phyloP scores from a whole-genome alignment of 257 asterid genomes.

The Euphrasia confusa region DNA sequence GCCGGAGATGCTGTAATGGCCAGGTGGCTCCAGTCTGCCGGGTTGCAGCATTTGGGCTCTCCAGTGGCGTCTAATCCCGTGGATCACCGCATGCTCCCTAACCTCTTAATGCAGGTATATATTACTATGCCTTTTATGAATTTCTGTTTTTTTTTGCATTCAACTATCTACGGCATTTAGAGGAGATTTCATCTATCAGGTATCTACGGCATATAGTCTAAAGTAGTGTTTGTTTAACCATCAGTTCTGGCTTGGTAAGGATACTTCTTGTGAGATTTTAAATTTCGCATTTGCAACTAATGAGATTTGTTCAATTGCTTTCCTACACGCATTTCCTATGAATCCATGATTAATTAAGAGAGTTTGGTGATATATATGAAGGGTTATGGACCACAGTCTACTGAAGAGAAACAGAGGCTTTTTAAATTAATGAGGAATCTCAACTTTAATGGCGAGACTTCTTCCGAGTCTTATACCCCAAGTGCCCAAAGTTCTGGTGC shows the following conservation, averaged over 20 bases:
- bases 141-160: not conserved
- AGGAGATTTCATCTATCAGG: too few relatives aligned
- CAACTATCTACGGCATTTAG: not conserved
- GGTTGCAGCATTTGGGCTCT: conserved; percentile 99
- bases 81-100: conserved; percentile 73
- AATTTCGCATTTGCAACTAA: not conserved
- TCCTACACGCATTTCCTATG: conserved; percentile 15
- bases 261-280: not conserved
- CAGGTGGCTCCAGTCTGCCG: conserved; percentile 99
- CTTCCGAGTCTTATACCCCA: conserved; percentile 73
- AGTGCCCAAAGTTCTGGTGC: conserved; percentile 68
- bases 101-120: conserved; percentile 73
- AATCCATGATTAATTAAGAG: conserved; percentile 24
- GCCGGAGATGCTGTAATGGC: conserved; percentile 97
- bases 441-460: conserved; percentile 81
- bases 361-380: conserved; percentile 31
- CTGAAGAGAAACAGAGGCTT: conserved; percentile 96
- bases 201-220: not conserved
- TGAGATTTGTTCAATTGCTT: conserved; percentile 11
- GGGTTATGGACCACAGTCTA: conserved; percentile 96
- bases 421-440: conserved; percentile 92
- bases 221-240: too few relatives aligned
- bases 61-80: conserved; percentile 77
- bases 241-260: not conserved
- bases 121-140: not conserved